Conservation (phyloP, 495 filamentous ascomycete genomes). For the Glonium stellatum region DNA sequence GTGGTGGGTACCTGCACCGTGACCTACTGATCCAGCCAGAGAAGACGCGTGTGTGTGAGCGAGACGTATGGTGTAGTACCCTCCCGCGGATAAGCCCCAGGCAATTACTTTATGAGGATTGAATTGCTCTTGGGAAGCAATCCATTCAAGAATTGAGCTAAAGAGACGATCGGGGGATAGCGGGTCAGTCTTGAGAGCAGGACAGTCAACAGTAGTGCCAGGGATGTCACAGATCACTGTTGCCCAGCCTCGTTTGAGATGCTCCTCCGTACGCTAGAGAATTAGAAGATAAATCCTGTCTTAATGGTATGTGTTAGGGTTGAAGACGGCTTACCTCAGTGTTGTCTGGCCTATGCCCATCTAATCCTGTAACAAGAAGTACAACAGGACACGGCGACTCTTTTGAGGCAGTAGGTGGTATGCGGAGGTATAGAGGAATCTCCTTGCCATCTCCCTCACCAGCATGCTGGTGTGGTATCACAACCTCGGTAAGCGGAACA, state of each 20-base stretch:
- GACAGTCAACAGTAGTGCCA: slow-evolving; percentile 63
- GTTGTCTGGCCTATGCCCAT: slow-evolving; percentile 72
- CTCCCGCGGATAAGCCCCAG: slow-evolving; percentile 68
- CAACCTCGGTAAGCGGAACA: slow-evolving; percentile 47
- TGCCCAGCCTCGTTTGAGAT: slow-evolving; percentile 56
- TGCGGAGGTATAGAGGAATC: slow-evolving; percentile 59
- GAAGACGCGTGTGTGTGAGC: slow-evolving; percentile 58
- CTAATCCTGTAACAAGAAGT: slow-evolving; percentile 64
- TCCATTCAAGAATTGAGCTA: slow-evolving; percentile 59
- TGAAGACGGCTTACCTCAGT: slow-evolving; percentile 33
- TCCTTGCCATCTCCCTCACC: slow-evolving; percentile 42
- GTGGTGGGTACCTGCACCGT: slow-evolving; percentile 65
- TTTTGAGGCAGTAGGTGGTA: slow-evolving; percentile 40
- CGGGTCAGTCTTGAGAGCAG: slow-evolving; percentile 52
- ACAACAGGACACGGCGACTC: slow-evolving; percentile 50
- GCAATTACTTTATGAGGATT: slow-evolving; percentile 56
- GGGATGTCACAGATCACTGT: slow-evolving; percentile 64
- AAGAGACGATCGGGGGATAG: slow-evolving; percentile 50
- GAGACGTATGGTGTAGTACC: slow-evolving; percentile 67
- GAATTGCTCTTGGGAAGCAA: slow-evolving; percentile 47
- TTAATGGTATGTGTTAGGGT: background rate
- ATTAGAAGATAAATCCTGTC: no score
- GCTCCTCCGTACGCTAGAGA: slow-evolving; percentile 52
- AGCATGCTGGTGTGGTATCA: slow-evolving; percentile 49
- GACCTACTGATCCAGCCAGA: slow-evolving; percentile 54